phyloP scores from a whole-genome alignment of 257 asterid genomes.

The Solanum neorickii region DNA sequence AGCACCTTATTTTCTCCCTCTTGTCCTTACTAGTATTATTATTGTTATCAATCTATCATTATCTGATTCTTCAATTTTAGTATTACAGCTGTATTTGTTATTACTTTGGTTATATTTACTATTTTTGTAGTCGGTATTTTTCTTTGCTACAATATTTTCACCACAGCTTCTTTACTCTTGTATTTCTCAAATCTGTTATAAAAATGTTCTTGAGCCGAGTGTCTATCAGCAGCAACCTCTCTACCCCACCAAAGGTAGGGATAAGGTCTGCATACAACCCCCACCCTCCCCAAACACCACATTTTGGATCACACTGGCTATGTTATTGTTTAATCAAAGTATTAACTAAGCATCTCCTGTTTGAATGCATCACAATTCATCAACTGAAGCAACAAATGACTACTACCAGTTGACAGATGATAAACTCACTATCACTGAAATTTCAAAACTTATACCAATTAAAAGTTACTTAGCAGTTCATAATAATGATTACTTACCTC shows the following conservation, averaged over 20 bases:
- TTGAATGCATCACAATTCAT: not conserved
- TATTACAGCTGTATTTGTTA: not conserved
- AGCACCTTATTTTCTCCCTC: not conserved
- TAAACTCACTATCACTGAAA: not conserved
- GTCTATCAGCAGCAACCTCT: not conserved
- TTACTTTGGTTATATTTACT: not conserved
- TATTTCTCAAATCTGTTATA: not conserved
- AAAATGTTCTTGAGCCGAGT: not conserved
- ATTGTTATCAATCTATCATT: not conserved
- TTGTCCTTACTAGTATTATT: not conserved
- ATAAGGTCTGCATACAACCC: not conserved
- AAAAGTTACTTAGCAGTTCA: not conserved
- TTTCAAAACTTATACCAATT: not conserved
- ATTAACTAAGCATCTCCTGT: not conserved
- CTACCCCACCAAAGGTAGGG: not conserved
- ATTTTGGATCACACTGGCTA: not conserved
- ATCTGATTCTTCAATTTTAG: not conserved
- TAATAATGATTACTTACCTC: constrained; percentile 39
- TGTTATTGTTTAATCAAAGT: not conserved
- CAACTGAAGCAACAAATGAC: not conserved
- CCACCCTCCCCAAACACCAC: not conserved
- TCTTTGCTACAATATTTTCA: not conserved
- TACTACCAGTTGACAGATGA: not conserved
- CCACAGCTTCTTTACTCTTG: not conserved
- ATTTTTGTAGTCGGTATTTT: not conserved